Base-by-base conservation (phyloP, 805 yeast species). In the Pichia sporocuriosa region DNA sequence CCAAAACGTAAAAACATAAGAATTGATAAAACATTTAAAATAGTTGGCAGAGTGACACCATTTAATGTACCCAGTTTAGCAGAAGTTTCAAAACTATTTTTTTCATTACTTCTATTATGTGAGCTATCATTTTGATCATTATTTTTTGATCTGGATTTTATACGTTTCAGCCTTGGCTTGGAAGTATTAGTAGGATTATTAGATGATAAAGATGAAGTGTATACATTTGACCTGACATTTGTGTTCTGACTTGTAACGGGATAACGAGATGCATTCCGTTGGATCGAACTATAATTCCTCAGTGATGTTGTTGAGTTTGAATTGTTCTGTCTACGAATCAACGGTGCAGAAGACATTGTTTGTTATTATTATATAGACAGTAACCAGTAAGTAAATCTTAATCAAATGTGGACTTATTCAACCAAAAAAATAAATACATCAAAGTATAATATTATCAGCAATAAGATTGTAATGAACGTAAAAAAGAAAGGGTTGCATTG, bases 1-100 rank as follows among this genome's bases (percentile, higher is more conserved):
- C 98, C 98, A 59, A 93, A 93, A 49, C 99, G 75, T 51, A 93
- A 69, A 58, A 90, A 93, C 95, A 93, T 88, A 59, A 93, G 72
- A 54, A 93, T 93, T 3, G 97, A 88, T 24, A 93, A 69, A 33
- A 93, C 97, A 62, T 93, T 93, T 31, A 93, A 68, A 0, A 96
- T 77, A 0, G 97, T 93, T 10, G 99, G 98, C 13, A 93, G 72
- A 56, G 94, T 89, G 2, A 89, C 97, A 13, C 97, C 97, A 44
- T 78, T 81, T 47, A 81, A 79, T 0, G 96, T 90, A 32, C 81
- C 87, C 38, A 89, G 65, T 54, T 89, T 89, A 35, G 24, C 29
- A 6, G n/a, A 7, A 22, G 24, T 6, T 12, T 17, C 19, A 6
- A 21, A 15, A 12, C 8, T 17, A 7, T 16, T 6, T 17, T 31